Base-by-base conservation (phyloP, 768 basidiomycete genomes). In the Amanita jacksonii region DNA sequence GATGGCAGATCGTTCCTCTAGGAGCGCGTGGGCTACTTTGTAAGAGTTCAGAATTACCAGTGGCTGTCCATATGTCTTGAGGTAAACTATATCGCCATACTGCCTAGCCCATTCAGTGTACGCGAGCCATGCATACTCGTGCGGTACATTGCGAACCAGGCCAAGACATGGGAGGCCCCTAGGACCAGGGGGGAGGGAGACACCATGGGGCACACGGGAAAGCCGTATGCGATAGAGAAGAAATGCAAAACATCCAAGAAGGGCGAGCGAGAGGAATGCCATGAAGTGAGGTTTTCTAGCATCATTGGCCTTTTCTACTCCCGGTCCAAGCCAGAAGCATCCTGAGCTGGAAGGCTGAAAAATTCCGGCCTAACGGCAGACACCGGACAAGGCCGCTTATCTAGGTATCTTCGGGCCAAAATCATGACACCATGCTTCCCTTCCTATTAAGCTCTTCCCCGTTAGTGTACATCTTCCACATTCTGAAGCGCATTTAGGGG, bases 1-100 rank as follows among this genome's bases (percentile, higher is more conserved):
- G 24, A 64, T 66, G 41, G 60, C 53, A 5, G 71, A 70, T 5
- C 68, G 62, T 25, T 62, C 64, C 23, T 73, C 68, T 13, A 74
- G 58, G 15, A 74, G 56, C n/a, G 73, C 70, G 16, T 50, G 58
- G 7, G 62, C 59, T 8, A 64, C 59, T 18, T 65, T 57, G 38
- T 59, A 50, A 1, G 68, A 68, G 47, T 65, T 72, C 32, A 73
- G 56, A 16, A 72, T 49, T 20, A 73, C 52, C 27, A 68, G 58
- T 0, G 56, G 54, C 16, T 61, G 53, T 15, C 68, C 68, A 18
- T 67, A 55, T 10, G 65, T 50, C 18, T 60, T 54, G 24, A 66
- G 41, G 46, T 64, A 65, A 31, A 69, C 45, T 28, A 58, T 44
- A 33, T 54, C 54, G 16, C 43, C 54, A 58, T 53, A 64, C 33